phyloP scores from a whole-genome alignment of 2,329 filamentous ascomycete genomes.

The Diaporthe caulivora region DNA sequence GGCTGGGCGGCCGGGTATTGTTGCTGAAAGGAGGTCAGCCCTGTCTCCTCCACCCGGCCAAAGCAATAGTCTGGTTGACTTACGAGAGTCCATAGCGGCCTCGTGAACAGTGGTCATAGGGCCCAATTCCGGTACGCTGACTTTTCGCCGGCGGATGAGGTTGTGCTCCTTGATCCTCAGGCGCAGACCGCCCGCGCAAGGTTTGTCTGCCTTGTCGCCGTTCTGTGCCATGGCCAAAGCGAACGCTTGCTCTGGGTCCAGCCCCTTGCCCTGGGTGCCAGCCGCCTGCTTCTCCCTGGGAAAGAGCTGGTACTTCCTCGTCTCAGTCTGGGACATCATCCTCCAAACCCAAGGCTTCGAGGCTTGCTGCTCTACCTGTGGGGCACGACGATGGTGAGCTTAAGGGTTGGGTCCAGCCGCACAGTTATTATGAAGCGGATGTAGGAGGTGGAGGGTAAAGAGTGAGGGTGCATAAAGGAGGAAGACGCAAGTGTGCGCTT shows the following conservation, averaged over 20 bases:
- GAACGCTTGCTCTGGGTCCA: slow-evolving; percentile 64
- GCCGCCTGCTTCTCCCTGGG: slow-evolving; percentile 63
- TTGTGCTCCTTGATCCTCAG: slow-evolving; percentile 70
- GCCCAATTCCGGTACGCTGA: slow-evolving; percentile 73
- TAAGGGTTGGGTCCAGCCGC: slow-evolving; percentile 32
- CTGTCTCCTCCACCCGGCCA: slow-evolving; percentile 26
- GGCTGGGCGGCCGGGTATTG: slow-evolving; percentile 74
- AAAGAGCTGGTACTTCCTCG: slow-evolving; percentile 72
- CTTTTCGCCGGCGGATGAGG: slow-evolving; percentile 69
- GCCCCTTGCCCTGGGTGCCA: slow-evolving; percentile 56
- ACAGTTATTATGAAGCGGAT: slow-evolving; percentile 40
- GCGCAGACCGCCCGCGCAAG: slow-evolving; percentile 56
- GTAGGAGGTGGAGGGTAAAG: background rate
- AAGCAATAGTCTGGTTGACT: slow-evolving; percentile 49
- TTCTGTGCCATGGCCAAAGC: slow-evolving; percentile 56
- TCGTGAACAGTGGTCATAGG: slow-evolving; percentile 79
- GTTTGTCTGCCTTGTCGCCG: slow-evolving; percentile 56
- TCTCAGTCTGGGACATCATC: slow-evolving; percentile 70
- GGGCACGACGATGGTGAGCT: slow-evolving; percentile 30
- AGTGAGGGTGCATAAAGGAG: background rate
- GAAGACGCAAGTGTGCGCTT: background rate
- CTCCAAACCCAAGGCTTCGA: slow-evolving; percentile 68
- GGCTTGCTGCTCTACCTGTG: slow-evolving; percentile 45
- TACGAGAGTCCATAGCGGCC: slow-evolving; percentile 77
- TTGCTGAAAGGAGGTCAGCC: slow-evolving; percentile 61